Percentiles rank a stretch among this genome's conserved stretches.
Conservation (phyloP, 2,329 filamentous ascomycete genomes). For the Paecilomyces dactylethromorphus region DNA sequence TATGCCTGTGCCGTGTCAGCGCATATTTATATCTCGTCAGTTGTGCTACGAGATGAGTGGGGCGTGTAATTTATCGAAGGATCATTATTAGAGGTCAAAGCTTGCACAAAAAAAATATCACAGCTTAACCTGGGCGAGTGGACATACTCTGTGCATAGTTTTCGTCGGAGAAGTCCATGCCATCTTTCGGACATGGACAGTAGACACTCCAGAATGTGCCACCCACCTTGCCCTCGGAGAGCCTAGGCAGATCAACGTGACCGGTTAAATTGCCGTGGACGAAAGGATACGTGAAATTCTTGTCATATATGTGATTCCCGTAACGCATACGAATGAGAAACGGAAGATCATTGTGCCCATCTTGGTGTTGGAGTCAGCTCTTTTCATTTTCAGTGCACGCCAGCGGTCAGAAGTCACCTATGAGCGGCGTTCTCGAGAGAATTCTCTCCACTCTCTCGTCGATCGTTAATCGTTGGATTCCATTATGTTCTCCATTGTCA, state of each 20-base stretch:
- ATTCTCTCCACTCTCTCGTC: constrained; percentile 39
- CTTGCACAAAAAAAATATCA: neutral
- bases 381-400: neutral
- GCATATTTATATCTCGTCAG: neutral
- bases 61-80: neutral
- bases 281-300: constrained; percentile 69
- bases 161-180: constrained; percentile 64
- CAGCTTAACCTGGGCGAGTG: neutral
- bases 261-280: constrained; percentile 59
- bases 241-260: constrained; percentile 74
- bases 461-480: constrained; percentile 12
- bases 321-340: constrained; percentile 62
- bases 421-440: constrained; percentile 41
- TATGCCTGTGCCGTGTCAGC: constrained; percentile 14
- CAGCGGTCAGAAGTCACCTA: constrained; percentile 27
- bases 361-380: constrained; percentile 37
- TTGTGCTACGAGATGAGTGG: neutral
- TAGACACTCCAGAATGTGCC: constrained; percentile 94
- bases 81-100: neutral
- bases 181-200: constrained; percentile 66
- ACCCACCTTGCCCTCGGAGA: constrained; percentile 59
- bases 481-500: neutral
- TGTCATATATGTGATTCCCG: constrained; percentile 70
- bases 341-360: constrained; percentile 85
- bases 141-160: constrained; percentile 61